Percentiles rank a stretch among this genome's conserved stretches.
Evolutionary conservation across 306 rosid genomes (phyloP).

Genomic region (Styphnolobium japonicum): DNA sequence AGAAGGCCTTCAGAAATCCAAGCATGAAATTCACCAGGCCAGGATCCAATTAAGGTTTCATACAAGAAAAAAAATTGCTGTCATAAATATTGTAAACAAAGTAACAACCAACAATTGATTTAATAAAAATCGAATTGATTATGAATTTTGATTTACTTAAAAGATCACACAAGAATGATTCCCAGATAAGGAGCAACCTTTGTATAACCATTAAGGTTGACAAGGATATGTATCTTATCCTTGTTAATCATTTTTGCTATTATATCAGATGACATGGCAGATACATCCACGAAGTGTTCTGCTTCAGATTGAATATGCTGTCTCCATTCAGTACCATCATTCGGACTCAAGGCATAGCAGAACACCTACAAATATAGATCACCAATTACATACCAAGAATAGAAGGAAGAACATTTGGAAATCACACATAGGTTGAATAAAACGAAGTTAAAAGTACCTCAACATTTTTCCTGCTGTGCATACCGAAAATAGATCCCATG

Average conservation of each 20-base stretch:
- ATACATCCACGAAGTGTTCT: slow-evolving; percentile 90
- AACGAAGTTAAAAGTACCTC: slow-evolving; percentile 47
- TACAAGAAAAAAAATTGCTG: background rate
- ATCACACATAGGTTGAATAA: background rate
- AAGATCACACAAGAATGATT: background rate
- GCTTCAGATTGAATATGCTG: slow-evolving; percentile 86
- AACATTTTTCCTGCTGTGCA: slow-evolving; percentile 65
- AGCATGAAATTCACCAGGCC: background rate
- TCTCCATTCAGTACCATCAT: slow-evolving; percentile 96
- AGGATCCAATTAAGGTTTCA: background rate
- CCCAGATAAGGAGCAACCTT: slow-evolving; percentile 48
- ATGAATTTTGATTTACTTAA: background rate
- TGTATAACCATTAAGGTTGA: slow-evolving; percentile 96
- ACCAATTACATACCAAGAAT: background rate
- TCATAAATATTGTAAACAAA: background rate
- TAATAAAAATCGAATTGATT: background rate
- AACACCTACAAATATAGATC: slow-evolving; percentile 51
- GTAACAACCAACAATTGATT: background rate
- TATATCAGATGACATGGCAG: slow-evolving; percentile 85
- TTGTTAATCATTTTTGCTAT: slow-evolving; percentile 86
- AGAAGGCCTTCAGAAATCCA: background rate
- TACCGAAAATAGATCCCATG: slow-evolving; percentile 80
- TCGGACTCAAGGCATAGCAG: slow-evolving; percentile 94
- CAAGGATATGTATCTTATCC: slow-evolving; percentile 80
- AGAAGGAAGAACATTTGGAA: background rate